These are phyloP conservation scores for Mentha longifolia DNA, from an alignment of 257 asterid genomes.

Conservation along the genomic window DNA sequence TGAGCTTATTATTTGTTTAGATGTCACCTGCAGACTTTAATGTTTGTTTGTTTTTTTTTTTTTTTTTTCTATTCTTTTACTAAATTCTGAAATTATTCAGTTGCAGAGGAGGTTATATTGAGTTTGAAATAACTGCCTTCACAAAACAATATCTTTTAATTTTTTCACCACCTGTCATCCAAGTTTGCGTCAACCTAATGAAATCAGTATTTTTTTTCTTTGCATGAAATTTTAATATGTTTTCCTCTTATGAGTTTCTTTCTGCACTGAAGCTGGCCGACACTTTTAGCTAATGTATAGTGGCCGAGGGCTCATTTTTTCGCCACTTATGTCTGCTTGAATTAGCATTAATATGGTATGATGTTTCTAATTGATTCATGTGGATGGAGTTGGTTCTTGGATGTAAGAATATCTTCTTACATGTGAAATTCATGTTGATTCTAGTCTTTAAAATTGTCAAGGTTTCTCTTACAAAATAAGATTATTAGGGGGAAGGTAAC, in stretches of 20 bases:
- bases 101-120: background rate
- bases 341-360: background rate
- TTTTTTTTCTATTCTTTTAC: background rate
- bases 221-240: background rate
- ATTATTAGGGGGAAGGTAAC: background rate
- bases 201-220: background rate
- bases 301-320: background rate
- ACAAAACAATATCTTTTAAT: background rate
- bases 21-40: background rate
- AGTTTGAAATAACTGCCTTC: background rate
- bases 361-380: constrained; percentile 12
- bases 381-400: constrained; percentile 8
- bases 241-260: background rate
- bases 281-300: background rate
- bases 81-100: background rate
- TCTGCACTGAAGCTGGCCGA: background rate
- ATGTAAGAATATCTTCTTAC: background rate
- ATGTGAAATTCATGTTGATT: constrained; percentile 16
- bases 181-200: background rate
- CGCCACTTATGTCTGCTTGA: background rate
- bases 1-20: background rate
- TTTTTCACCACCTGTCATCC: background rate
- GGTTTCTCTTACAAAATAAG: background rate
- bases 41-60: background rate
- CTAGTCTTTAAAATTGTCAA: constrained; percentile 12